phyloP scores from a whole-genome alignment of 768 basidiomycete species.

The Pleurotus tuoliensis region DNA sequence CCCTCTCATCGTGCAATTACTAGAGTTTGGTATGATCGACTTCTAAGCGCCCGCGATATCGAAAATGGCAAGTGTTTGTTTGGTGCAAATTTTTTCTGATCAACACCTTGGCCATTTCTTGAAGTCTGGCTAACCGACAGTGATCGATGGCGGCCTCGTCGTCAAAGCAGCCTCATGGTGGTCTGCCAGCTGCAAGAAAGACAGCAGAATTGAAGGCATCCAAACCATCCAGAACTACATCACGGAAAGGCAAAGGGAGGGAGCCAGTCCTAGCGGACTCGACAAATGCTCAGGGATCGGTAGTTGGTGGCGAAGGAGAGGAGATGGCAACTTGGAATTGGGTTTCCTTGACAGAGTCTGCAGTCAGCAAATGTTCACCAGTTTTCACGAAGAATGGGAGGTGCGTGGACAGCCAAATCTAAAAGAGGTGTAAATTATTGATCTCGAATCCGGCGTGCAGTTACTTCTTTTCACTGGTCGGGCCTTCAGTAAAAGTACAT shows the following conservation, averaged over 20 bases:
- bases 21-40: not conserved
- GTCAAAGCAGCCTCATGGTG: conserved; percentile 34
- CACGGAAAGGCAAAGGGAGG: conserved; percentile 50
- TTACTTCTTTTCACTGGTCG: conserved; percentile 86
- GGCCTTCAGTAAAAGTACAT: conserved; percentile 81
- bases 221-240: conserved; percentile 16
- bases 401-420: conserved; percentile 32
- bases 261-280: conserved; percentile 25
- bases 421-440: too few species aligned
- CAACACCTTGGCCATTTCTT: not conserved
- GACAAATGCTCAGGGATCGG: conserved; percentile 18
- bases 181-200: conserved; percentile 19
- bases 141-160: conserved; percentile 41
- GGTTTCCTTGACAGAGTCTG: conserved; percentile 67
- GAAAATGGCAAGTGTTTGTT: conserved; percentile 1
- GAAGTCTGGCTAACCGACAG: conserved; percentile 18
- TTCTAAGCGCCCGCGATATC: not conserved
- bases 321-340: conserved; percentile 52
- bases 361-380: conserved; percentile 60
- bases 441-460: conserved; percentile 30
- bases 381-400: conserved; percentile 88
- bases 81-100: conserved; percentile 4
- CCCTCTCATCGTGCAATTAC: not conserved
- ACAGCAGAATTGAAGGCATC: conserved; percentile 19
- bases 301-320: conserved; percentile 24